These are phyloP conservation scores for Talaromyces marneffei DNA, from an alignment of 2,329 filamentous ascomycete genomes.

Conservation along the genomic window DNA sequence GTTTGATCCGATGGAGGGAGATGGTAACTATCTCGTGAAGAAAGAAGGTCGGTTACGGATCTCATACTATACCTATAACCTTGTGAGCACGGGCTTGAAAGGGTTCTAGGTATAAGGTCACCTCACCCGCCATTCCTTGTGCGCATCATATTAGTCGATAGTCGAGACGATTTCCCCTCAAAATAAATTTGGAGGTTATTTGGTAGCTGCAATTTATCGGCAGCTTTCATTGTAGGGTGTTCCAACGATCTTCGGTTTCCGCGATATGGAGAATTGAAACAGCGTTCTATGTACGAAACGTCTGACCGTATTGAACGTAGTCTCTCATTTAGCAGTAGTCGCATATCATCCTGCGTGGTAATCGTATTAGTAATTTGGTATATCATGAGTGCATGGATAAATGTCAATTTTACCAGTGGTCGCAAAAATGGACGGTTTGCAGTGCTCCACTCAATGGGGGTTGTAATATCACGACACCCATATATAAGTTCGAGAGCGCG, in stretches of 20 bases:
- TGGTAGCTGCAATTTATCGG: not conserved
- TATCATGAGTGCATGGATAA: not conserved
- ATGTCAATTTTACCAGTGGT: not conserved
- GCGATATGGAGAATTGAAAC: not conserved
- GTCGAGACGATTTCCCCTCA: not conserved
- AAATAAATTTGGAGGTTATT: not conserved
- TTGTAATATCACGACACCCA: not conserved
- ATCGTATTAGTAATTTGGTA: not conserved
- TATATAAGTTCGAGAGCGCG: not conserved
- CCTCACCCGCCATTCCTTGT: not conserved
- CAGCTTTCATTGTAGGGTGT: not conserved
- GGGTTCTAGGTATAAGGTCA: not conserved
- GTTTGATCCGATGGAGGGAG: not conserved
- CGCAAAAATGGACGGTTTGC: not conserved
- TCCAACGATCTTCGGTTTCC: not conserved
- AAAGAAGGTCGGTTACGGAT: not conserved
- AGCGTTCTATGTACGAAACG: not conserved
- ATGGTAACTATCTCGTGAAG: not conserved
- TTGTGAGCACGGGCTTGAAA: not conserved
- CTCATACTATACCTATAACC: not conserved
- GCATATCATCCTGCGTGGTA: not conserved
- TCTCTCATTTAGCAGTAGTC: not conserved
- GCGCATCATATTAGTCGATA: not conserved
- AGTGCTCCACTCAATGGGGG: not conserved
- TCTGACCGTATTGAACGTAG: not conserved